Percentiles rank a stretch among this genome's conserved stretches.
phyloP scores from a whole-genome alignment of 1,284 basidiomycete species.

The Ceratobasidium sp. region DNA sequence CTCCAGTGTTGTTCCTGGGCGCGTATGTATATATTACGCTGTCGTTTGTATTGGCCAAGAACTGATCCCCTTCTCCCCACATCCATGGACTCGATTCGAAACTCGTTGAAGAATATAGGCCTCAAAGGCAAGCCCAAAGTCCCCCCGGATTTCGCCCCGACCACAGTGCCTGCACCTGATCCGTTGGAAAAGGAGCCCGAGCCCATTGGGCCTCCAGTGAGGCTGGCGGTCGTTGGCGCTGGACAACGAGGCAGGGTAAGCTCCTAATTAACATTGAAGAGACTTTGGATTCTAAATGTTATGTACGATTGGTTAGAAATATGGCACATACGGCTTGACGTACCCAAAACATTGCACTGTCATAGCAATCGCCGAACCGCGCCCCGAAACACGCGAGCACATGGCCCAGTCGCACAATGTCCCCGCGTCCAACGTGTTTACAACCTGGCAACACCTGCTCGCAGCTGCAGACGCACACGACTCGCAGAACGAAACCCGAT shows the following conservation, averaged over 20 bases:
- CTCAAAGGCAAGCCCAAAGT: constrained; percentile 16
- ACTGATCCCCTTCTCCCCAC: neutral
- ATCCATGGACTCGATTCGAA: constrained; percentile 34
- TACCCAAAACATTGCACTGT: constrained; percentile 74
- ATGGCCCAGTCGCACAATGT: constrained; percentile 69
- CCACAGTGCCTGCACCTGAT: constrained; percentile 1
- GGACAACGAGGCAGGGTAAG: constrained; percentile 79
- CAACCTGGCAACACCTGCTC: constrained; percentile 76
- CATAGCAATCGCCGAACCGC: constrained; percentile 85
- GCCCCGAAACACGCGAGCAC: constrained; percentile 68
- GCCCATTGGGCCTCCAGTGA: constrained; percentile 55
- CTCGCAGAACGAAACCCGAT: constrained; percentile 64
- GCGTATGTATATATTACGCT: neutral
- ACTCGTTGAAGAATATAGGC: constrained; percentile 11
- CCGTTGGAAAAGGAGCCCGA: constrained; percentile 15
- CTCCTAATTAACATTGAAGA: neutral
- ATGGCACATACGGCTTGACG: constrained; percentile 70
- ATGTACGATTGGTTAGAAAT: constrained; percentile 61
- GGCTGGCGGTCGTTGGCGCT: constrained; percentile 72
- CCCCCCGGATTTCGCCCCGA: neutral
- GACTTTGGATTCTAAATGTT: neutral
- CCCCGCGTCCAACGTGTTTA: constrained; percentile 72
- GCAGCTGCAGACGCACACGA: constrained; percentile 62
- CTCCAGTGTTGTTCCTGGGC: constrained; percentile 9
- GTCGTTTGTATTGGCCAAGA: no score